phyloP scores from a whole-genome alignment of 2,329 filamentous ascomycete species.

The Talaromyces sp. region DNA sequence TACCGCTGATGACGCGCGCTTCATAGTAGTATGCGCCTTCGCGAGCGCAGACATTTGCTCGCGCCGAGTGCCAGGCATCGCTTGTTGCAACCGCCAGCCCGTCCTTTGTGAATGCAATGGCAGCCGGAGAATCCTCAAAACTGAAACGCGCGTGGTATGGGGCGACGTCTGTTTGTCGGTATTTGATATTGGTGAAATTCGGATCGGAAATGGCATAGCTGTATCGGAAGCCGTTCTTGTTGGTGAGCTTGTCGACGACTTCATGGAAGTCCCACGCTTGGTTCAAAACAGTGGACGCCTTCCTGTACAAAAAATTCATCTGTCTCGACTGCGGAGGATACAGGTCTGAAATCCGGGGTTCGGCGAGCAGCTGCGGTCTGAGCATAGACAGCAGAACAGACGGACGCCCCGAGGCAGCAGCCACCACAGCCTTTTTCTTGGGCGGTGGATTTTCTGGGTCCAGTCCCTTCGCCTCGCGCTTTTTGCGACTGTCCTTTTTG shows the following conservation, averaged over 20 bases:
- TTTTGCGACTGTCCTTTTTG: conserved; percentile 40
- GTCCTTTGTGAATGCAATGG: conserved; percentile 73
- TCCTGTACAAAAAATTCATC: conserved; percentile 30
- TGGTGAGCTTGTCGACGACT: conserved; percentile 49
- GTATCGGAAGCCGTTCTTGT: conserved; percentile 74
- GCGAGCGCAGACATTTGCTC: conserved; percentile 82
- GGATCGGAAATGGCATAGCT: conserved; percentile 87
- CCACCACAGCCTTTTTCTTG: conserved; percentile 27
- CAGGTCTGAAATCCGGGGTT: conserved; percentile 32
- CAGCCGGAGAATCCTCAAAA: conserved; percentile 84
- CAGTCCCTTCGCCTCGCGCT: conserved; percentile 37
- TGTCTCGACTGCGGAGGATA: conserved; percentile 35
- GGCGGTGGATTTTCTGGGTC: conserved; percentile 30
- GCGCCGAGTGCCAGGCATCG: conserved; percentile 85
- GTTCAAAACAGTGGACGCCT: conserved; percentile 27
- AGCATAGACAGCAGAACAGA: conserved; percentile 35
- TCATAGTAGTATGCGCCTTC: conserved; percentile 94
- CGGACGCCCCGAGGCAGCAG: conserved; percentile 27
- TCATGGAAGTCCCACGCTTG: conserved; percentile 39
- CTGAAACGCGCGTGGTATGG: conserved; percentile 81
- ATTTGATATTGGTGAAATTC: conserved; percentile 80
- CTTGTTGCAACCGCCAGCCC: conserved; percentile 78
- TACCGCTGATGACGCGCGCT: conserved; percentile 76
- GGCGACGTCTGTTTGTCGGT: conserved; percentile 78
- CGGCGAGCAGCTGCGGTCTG: conserved; percentile 33